Evolutionary conservation across 1,284 basidiomycete genomes (phyloP), one percentile per base, ranked within the genome.

Genomic region (Fomitiporia mediterranea): DNA sequence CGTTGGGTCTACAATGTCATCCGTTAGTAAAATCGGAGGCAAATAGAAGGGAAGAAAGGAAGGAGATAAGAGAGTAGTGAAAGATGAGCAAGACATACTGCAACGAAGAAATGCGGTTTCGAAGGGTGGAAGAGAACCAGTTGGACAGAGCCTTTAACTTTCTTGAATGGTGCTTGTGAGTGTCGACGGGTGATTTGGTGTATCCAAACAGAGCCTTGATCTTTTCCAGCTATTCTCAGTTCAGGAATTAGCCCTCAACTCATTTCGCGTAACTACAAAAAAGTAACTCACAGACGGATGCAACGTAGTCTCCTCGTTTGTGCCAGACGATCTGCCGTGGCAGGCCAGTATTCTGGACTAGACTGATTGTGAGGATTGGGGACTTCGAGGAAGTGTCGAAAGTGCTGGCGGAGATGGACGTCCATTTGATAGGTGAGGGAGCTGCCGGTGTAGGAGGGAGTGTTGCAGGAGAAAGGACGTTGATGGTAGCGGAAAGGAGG

Each of bases 131-230:
- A 99, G 46, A 88, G 80, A 15, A 97, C 92, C 53, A 88, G 76
- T 73, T 99, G 96, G 8, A 98, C 89, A 9, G 82, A 70, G 27
- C 97, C 96, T 69, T 91, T 91, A 63, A 94, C 83, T 70, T 94
- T 94, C 68, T 87, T 90, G 84, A 99, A 99, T 9, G 97, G 97
- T 19, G 94, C 92, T 72, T 99, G 97, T 5, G 94, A 97, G 68
- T 97, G 90, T 68, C 96, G 86, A 63, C 90, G 87, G 39, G 90
- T 87, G 9, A 98, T 72, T 68, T 99, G 97, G 70, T 99, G 97
- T 56, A 99, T 98, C 82, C 94, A 90, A 23, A 95, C 86, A 42
- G 83, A 82, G 17, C 84, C 82, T 62, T 90, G 84, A 25, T 82
- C 82, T 56, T 75, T 79, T 60, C 73, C 80, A 19, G 84, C 86